Percentiles rank a stretch among this genome's conserved stretches.
These are phyloP conservation scores for Letharia lupina DNA, from an alignment of 495 filamentous ascomycete species.

Conservation along the genomic window DNA sequence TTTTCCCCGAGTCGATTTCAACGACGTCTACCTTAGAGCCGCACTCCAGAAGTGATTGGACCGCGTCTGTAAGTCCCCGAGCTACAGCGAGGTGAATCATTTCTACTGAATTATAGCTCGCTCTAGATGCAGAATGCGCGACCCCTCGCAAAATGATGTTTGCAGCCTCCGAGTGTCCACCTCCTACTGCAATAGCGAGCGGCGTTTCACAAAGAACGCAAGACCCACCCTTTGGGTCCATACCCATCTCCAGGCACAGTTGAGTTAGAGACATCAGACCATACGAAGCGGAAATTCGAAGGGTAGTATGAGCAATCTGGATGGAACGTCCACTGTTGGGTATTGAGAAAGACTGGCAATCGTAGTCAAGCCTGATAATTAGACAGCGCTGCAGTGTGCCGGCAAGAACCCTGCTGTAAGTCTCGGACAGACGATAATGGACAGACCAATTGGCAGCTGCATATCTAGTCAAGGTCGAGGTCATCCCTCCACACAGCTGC, in stretches of 20 bases:
- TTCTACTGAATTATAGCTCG: neutral
- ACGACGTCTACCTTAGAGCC: neutral
- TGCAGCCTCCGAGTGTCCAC: neutral
- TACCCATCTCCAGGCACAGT: constrained; percentile 4
- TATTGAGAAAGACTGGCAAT: constrained; percentile 1
- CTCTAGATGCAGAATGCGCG: neutral
- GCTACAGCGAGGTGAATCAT: neutral
- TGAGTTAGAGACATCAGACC: neutral
- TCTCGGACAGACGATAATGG: constrained; percentile 1
- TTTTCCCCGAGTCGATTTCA: neutral
- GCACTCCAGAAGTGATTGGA: neutral
- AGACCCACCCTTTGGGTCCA: neutral
- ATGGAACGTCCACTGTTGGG: neutral
- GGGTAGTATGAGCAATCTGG: neutral
- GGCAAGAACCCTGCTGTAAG: neutral
- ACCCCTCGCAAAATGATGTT: neutral
- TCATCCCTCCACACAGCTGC: neutral
- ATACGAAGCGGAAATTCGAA: constrained; percentile 4
- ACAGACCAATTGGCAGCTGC: constrained; percentile 5
- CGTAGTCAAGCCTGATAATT: neutral
- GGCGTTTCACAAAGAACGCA: constrained; percentile 2
- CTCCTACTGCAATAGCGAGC: neutral
- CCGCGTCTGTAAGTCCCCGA: neutral
- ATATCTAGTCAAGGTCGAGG: neutral
- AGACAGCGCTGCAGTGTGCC: constrained; percentile 2